Evolutionary conservation across 768 basidiomycete genomes (phyloP).

Genomic region (Boletus coccyginus): DNA sequence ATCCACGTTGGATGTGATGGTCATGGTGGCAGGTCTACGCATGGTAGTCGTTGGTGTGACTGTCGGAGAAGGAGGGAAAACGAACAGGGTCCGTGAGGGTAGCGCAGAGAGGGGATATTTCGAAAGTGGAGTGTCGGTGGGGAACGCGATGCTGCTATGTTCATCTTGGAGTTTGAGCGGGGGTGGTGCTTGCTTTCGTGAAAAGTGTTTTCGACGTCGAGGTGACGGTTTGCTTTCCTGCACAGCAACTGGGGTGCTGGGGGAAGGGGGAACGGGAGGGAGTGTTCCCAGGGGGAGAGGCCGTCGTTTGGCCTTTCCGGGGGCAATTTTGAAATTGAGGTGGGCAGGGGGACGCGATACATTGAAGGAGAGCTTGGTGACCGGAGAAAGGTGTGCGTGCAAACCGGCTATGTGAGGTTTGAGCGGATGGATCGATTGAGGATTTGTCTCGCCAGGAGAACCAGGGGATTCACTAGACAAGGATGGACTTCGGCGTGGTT

Average conservation of each 20-base stretch:
- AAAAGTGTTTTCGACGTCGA: slow-evolving; percentile 46
- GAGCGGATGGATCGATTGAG: slow-evolving; percentile 21
- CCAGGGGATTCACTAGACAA: slow-evolving; percentile 35
- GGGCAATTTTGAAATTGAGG: slow-evolving; percentile 47
- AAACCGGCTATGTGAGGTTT: slow-evolving; percentile 16
- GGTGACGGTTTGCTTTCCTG: slow-evolving; percentile 30
- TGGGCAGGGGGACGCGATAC: slow-evolving; percentile 44
- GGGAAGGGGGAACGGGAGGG: slow-evolving; percentile 73
- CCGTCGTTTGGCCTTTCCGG: slow-evolving; percentile 55
- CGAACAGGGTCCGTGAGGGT: slow-evolving; percentile 82
- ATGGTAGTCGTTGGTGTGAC: slow-evolving; percentile 45
- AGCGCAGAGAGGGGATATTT: slow-evolving; percentile 36
- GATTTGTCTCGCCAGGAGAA: slow-evolving; percentile 32
- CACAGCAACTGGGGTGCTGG: slow-evolving; percentile 52
- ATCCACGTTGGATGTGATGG: slow-evolving; percentile 61
- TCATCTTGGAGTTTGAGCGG: slow-evolving; percentile 49
- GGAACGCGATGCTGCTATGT: slow-evolving; percentile 27
- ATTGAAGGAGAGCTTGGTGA: slow-evolving; percentile 55
- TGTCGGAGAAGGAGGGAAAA: slow-evolving; percentile 79
- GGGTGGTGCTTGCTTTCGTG: slow-evolving; percentile 53
- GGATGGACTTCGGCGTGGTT: slow-evolving; percentile 34
- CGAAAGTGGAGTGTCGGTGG: slow-evolving; percentile 17
- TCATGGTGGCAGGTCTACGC: slow-evolving; percentile 77
- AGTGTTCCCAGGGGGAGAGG: slow-evolving; percentile 60
- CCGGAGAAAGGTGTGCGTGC: slow-evolving; percentile 19